Base-by-base conservation (phyloP, 1,139 yeast species). In the Zygotorulaspora mrakii region DNA sequence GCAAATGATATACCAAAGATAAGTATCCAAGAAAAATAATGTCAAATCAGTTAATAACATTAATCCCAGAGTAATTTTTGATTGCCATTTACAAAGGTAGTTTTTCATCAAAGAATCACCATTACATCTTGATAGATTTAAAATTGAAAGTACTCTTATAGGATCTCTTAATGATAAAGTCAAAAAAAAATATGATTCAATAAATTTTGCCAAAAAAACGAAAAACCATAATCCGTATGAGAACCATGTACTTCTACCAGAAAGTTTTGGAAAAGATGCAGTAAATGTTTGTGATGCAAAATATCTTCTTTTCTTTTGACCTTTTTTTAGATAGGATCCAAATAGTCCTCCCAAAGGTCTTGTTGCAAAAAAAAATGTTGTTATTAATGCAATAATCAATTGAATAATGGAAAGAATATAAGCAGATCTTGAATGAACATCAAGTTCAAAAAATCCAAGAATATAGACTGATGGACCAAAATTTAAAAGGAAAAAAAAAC, bases 1-100 rank as follows among this genome's bases (percentile, higher is more conserved):
- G 70, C 87, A 80, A 34, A 87, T 76, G 48, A 86, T 80, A 56
- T 86, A 87, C 96, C 96, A 87, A 24, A 87, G 71, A 52, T 87
- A 87, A 1, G 95, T 86, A 54, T 87, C 96, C 44, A 87, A 68
- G 54, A 87, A 84, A 58, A 85, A 87, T 31, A 87, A 66, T 1
- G 83, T 71, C 62, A 85, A 67, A 58, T 86, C 91, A 0, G 89
- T 79, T 13, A 80, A 45, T 27, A 73, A 66, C 59, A 86, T 74
- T 33, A 83, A 61, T 0, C 64, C 65, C 27, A 87, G 60, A 0
- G 81, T 68, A 7, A 84, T 57, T 34, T 65, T 67, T 0, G 88
- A 79, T 45, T 85, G 94, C 35, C 73, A 65, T 17, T 56, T 54
- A 57, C 95, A 87, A 1, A 86, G 44, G 7, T 65, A 33, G 1